phyloP scores from a whole-genome alignment of 2,329 filamentous ascomycete genomes.

The Pseudogymnoascus sp. region DNA sequence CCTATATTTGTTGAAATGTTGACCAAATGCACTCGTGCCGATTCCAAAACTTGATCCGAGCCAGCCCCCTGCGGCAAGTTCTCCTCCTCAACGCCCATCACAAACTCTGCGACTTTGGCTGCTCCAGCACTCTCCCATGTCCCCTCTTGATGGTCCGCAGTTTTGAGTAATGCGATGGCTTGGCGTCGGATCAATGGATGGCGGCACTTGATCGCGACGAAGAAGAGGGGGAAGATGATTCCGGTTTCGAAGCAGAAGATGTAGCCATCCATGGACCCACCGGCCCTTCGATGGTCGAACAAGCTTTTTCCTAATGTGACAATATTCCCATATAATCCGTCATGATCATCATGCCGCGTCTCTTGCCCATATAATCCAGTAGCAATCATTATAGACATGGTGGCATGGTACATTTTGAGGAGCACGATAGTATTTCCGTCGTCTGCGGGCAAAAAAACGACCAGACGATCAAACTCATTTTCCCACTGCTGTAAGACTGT shows the following conservation, averaged over 20 bases:
- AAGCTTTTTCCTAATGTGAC: conserved; percentile 10
- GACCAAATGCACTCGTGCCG: neutral
- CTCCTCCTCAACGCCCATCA: neutral
- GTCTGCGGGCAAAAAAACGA: neutral
- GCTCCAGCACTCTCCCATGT: conserved; percentile 50
- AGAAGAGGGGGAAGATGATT: conserved; percentile 54
- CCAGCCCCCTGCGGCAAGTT: neutral
- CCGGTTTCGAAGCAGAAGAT: conserved; percentile 28
- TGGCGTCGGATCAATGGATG: conserved; percentile 46
- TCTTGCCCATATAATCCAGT: conserved; percentile 13
- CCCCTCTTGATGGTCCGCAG: conserved; percentile 53
- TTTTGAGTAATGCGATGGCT: conserved; percentile 52
- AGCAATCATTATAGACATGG: conserved; percentile 12
- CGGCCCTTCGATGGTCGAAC: neutral
- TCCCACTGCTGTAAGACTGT: neutral
- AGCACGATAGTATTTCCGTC: neutral
- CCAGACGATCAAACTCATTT: neutral
- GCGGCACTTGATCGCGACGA: conserved; percentile 56
- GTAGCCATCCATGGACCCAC: neutral
- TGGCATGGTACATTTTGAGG: conserved; percentile 14
- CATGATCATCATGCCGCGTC: conserved; percentile 8
- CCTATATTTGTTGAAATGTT: neutral
- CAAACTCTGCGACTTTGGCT: neutral
- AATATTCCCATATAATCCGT: conserved; percentile 8
- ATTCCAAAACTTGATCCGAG: neutral